phyloP scores from a whole-genome alignment of 140 eudicot species.

The Ambrosia hybrid region DNA sequence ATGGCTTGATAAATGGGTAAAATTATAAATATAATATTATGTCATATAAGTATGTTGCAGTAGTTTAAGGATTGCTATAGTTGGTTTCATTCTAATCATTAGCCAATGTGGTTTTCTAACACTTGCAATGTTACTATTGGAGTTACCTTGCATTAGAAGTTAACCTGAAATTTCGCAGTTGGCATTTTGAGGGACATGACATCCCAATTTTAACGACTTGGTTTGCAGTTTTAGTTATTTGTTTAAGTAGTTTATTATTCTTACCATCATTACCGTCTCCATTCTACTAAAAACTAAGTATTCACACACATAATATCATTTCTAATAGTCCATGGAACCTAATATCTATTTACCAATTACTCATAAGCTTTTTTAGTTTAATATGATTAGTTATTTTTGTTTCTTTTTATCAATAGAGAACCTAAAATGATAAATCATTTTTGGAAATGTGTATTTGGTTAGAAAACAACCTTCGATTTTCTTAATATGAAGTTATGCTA shows the following conservation, averaged over 20 bases:
- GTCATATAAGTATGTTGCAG: not conserved
- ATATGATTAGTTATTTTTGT: not conserved
- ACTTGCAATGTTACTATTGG: slow-evolving; percentile 4
- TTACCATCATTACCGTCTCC: not conserved
- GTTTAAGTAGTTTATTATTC: not conserved
- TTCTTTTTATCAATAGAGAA: not conserved
- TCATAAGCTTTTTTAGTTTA: not conserved
- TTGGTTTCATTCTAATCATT: slow-evolving; percentile 1
- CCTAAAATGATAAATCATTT: not conserved
- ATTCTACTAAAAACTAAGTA: not conserved
- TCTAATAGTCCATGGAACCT: not conserved
- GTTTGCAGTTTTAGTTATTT: too few relatives aligned
- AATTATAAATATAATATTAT: not conserved
- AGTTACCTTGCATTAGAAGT: not conserved
- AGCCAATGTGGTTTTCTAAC: slow-evolving; percentile 15
- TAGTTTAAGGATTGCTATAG: slow-evolving; percentile 13
- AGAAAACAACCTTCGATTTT: not conserved
- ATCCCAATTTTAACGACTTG: too few relatives aligned
- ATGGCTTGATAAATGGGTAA: slow-evolving; percentile 1
- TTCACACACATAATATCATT: not conserved
- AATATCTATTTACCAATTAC: not conserved
- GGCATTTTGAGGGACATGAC: too few relatives aligned
- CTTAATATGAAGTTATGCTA: not conserved
- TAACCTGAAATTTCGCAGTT: too few relatives aligned
- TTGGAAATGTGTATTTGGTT: slow-evolving; percentile 5